Evolutionary conservation across 805 yeast species (phyloP).

Genomic region (Candida peoriensis): DNA sequence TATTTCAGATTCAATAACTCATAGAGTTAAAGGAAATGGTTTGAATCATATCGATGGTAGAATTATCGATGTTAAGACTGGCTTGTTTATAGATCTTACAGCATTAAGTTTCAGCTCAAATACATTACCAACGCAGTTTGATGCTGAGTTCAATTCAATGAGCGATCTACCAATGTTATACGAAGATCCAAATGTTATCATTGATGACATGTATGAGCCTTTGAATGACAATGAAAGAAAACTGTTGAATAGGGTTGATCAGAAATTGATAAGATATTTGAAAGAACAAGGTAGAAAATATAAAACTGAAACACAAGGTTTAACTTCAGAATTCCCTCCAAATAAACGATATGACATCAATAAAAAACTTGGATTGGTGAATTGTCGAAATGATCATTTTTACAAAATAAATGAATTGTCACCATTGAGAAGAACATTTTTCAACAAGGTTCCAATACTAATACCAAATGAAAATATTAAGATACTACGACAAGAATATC

Average conservation of each 20-base stretch:
- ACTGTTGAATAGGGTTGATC: constrained; percentile 8
- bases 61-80: constrained; percentile 65
- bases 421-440: constrained; percentile 46
- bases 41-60: constrained; percentile 66
- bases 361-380: constrained; percentile 32
- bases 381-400: constrained; percentile 62
- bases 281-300: constrained; percentile 2
- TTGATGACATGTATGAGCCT: neutral
- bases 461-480: constrained; percentile 43
- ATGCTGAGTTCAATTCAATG: neutral
- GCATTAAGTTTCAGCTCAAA: constrained; percentile 30
- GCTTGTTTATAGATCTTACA: constrained; percentile 69
- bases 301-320: constrained; percentile 5
- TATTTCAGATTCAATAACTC: constrained; percentile 42
- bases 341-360: constrained; percentile 32
- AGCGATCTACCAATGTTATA: neutral
- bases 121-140: constrained; percentile 9
- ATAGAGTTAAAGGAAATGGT: constrained; percentile 53
- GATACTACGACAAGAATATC: constrained; percentile 45
- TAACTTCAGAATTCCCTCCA: constrained; percentile 18
- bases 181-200: neutral
- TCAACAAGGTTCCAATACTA: constrained; percentile 58
- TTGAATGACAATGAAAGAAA: neutral
- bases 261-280: constrained; percentile 4
- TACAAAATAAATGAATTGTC: constrained; percentile 40